Base-by-base conservation (phyloP, 2,329 filamentous ascomycete genomes). In the Stromatinia cepivora region DNA sequence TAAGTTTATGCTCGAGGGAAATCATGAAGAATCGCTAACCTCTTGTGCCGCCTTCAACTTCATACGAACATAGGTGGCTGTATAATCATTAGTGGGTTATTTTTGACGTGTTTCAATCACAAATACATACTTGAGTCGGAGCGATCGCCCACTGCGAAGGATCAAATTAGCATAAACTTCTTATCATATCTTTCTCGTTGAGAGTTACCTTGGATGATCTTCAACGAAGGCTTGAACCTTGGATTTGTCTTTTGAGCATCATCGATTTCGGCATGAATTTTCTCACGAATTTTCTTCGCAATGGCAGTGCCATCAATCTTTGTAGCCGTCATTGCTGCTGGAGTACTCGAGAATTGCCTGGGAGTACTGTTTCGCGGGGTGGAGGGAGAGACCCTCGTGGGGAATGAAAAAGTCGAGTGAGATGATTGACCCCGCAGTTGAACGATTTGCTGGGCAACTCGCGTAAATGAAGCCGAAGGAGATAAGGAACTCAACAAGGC, bases 21-120 rank as follows among this genome's bases (percentile, higher is more conserved):
- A 39, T 39, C 8, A 72, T 70, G 69, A 72, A 69, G 61, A 10
- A 64, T 48, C 56, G 63, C 82, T 75, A 83, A 93, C 92, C 86
- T 98, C 95, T 80, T 92, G 85, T 70, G 95, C 95, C 74, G 95
- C 95, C 86, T 97, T 99, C 78, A 97, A 84, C 85, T 99, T 99
- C 95, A 99, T 99, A 82, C 94, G 94, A 82, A 99, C 94, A 91
- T 99, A 99, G 66, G 94, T 98, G 78, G 90, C 92, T 94, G 72
- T 69, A 70, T 20, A 5, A 25, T 52, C 25, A 52, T 67, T 20
- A 61, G 54, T 53, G 65, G 45, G 56, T 45, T n/a, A 45, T 59
- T 61, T 20, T 53, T 28, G 46, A 39, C 48, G 56, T 10, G 8
- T 2, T 34, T 64, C 46, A 48, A 42, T 70, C 39, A 67, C 34